Conservation (phyloP, 169 alveolate species). For the Theileria annulata region DNA sequence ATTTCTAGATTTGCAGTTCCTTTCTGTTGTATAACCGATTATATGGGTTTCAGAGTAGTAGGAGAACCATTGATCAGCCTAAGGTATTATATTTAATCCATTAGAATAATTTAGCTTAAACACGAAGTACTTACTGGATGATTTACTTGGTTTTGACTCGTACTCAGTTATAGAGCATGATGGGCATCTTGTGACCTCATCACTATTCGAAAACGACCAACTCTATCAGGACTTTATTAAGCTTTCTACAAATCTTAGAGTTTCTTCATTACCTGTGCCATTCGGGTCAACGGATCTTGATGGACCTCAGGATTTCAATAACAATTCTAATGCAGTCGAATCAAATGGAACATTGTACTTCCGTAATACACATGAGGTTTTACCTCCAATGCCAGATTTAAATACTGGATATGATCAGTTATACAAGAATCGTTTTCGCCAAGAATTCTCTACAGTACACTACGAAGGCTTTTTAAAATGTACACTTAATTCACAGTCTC, state of each 20-base stretch:
- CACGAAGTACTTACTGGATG: conserved; percentile 6
- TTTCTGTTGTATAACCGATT: conserved; percentile 69
- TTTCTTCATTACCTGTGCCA: conserved; percentile 71
- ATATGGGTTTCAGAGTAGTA: conserved; percentile 73
- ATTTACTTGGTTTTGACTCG: conserved; percentile 25
- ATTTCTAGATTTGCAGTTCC: conserved; percentile 68
- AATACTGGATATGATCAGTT: conserved; percentile 36
- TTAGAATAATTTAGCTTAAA: background rate
- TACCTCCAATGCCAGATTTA: conserved; percentile 68
- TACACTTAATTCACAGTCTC: conserved; percentile 43
- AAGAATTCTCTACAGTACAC: conserved; percentile 45
- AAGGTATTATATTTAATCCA: conserved; percentile 12
- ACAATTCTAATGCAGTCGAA: conserved; percentile 54
- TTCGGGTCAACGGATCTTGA: conserved; percentile 68
- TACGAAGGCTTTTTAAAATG: conserved; percentile 53
- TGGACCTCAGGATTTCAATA: conserved; percentile 28
- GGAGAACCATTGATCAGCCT: conserved; percentile 74
- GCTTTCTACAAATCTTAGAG: conserved; percentile 53
- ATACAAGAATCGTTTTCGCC: conserved; percentile 58
- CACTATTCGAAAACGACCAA: conserved; percentile 45
- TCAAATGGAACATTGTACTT: conserved; percentile 62
- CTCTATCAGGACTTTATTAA: conserved; percentile 48
- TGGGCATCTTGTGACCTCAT: conserved; percentile 45
- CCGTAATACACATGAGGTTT: conserved; percentile 72
- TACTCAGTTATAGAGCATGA: conserved; percentile 12